phyloP scores from a whole-genome alignment of 2,329 filamentous ascomycete genomes.

The Pyrenochaeta sp. region DNA sequence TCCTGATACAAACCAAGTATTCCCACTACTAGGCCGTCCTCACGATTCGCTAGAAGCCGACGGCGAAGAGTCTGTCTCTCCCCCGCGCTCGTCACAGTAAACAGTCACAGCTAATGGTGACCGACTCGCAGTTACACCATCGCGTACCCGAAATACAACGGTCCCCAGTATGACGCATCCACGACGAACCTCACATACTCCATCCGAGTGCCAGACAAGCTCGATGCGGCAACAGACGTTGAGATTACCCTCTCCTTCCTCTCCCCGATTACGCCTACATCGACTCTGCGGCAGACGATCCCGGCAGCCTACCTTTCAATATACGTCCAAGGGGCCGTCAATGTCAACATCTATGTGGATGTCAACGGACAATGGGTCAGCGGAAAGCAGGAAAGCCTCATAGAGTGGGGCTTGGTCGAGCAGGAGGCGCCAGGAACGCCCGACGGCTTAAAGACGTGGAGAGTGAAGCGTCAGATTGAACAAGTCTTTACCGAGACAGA shows the following conservation, averaged over 20 bases:
- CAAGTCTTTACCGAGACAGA: conserved; percentile 75
- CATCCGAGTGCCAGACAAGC: conserved; percentile 57
- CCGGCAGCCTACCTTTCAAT: conserved; percentile 83
- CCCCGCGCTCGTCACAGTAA: neutral
- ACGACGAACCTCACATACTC: conserved; percentile 74
- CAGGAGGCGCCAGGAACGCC: conserved; percentile 52
- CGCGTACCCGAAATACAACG: conserved; percentile 66
- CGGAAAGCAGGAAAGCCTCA: conserved; percentile 72
- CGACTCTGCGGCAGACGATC: conserved; percentile 79
- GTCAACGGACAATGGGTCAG: conserved; percentile 77
- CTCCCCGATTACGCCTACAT: conserved; percentile 82
- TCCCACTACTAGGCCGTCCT: conserved; percentile 70
- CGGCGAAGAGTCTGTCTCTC: conserved; percentile 48
- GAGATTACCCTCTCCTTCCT: conserved; percentile 72
- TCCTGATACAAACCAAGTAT: conserved; percentile 66
- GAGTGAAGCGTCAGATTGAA: conserved; percentile 66
- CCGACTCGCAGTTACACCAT: conserved; percentile 59
- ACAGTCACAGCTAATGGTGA: conserved; percentile 2
- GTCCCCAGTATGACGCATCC: conserved; percentile 72
- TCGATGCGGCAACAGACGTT: conserved; percentile 50
- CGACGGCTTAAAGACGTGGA: conserved; percentile 70
- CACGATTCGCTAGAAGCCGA: conserved; percentile 66
- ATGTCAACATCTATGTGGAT: conserved; percentile 58
- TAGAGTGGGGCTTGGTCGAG: conserved; percentile 71
- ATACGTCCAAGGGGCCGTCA: conserved; percentile 70